A percentile compares a stretch with the other conserved stretches of the same genome.
phyloP scores from a whole-genome alignment of 805 yeast species.

The Priceomyces carsonii region DNA sequence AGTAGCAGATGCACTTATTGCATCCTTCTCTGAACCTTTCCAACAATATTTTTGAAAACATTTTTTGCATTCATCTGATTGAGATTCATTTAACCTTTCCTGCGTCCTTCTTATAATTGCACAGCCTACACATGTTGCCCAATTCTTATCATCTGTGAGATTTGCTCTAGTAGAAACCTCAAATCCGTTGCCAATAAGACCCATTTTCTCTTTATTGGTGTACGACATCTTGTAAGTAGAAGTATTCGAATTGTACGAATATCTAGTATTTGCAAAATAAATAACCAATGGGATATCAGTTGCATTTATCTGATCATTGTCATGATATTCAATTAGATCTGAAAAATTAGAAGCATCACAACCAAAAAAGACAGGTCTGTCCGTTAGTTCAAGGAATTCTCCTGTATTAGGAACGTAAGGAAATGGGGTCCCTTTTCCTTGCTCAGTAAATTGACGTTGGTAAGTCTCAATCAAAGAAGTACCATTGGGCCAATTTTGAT shows the following conservation, averaged over 20 bases:
- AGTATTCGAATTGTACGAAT: constrained; percentile 66
- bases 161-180: constrained; percentile 68
- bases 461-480: constrained; percentile 36
- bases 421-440: constrained; percentile 63
- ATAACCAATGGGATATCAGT: constrained; percentile 62
- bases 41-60: constrained; percentile 80
- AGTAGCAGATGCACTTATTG: constrained; percentile 7
- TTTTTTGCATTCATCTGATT: constrained; percentile 64
- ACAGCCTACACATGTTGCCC: constrained; percentile 79
- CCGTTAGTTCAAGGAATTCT: constrained; percentile 54
- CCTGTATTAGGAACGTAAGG: constrained; percentile 76
- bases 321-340: constrained; percentile 34
- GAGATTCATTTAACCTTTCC: constrained; percentile 62
- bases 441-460: constrained; percentile 33
- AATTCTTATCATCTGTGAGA: constrained; percentile 64
- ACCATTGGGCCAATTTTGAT: constrained; percentile 45
- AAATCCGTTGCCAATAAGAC: constrained; percentile 72
- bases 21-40: constrained; percentile 45
- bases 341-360: constrained; percentile 69
- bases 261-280: constrained; percentile 71
- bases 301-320: constrained; percentile 17
- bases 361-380: constrained; percentile 80
- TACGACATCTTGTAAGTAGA: constrained; percentile 70
- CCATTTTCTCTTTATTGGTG: constrained; percentile 52
- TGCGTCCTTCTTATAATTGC: constrained; percentile 77